Base-by-base conservation (phyloP, 768 basidiomycete species). In the Amanita rubescens region DNA sequence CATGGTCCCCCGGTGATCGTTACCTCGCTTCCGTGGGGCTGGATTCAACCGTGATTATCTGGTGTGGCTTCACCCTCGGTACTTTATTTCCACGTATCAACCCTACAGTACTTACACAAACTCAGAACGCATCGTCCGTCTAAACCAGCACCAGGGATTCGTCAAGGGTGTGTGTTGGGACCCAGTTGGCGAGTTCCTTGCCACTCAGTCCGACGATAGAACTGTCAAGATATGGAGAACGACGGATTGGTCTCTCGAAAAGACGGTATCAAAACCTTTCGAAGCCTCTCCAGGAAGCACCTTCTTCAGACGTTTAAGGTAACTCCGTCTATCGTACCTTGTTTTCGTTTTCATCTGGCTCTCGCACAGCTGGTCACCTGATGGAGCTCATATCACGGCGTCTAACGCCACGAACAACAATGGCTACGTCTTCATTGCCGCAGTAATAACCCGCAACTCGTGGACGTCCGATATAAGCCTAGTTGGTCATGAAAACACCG, bases 81-180 rank as follows among this genome's bases (percentile, higher is more conserved):
- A 59, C 51, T 81, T 19, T 25, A 9, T 20, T 27, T 46, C 15
- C 34, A 38, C 20, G 17, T 17, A 30, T 38, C 43, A 39, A 12
- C 55, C 27, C 27, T 10, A 10, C 27, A 12, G 19, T 43, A 38
- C 32, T 37, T 19, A 41, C 41, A 37, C 24, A 38, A 54, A 24
- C 41, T 5, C 63, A 96, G 94, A 94, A 60, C 85, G 88, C 11
- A 66, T 97, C 53, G 76, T 80, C 35, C 90, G 86, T 66, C 78
- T 99, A 5, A 89, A 90, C 55, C 82, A 82, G 54, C 96, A 98
- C 63, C 85, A 91, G 62, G 95, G 94, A 2, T 97, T 97, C 67
- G 94, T 99, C 61, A 98, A 99, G 69, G 96, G 96, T 55, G 91
- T 99, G 47, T 94, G 92, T 64, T 99, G 95, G 85, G 96, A 99